These are phyloP conservation scores for Lentinula boryana DNA, from an alignment of 768 basidiomycete genomes.

Conservation along the genomic window DNA sequence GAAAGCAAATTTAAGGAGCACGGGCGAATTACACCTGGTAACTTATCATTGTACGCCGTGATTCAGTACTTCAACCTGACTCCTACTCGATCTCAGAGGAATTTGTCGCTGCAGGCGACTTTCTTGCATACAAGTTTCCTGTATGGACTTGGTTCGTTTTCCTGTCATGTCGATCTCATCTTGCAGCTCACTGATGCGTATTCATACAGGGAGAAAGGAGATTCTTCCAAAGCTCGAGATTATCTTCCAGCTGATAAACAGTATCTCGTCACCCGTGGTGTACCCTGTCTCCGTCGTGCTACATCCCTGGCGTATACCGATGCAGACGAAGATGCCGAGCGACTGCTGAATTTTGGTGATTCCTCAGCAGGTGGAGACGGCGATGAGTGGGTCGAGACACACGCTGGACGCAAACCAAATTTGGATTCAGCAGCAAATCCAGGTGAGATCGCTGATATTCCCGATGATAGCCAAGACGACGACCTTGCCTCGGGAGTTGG, in stretches of 20 bases:
- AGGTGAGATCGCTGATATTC: slow-evolving; percentile 77
- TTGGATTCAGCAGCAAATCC: slow-evolving; percentile 51
- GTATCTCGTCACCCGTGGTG: slow-evolving; percentile 91
- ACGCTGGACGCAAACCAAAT: slow-evolving; percentile 66
- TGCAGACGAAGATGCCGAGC: slow-evolving; percentile 94
- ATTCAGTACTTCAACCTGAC: slow-evolving; percentile 13
- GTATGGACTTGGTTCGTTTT: slow-evolving; percentile 88
- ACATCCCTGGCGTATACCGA: slow-evolving; percentile 91
- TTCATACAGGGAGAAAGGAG: slow-evolving; percentile 81
- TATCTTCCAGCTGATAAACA: slow-evolving; percentile 96
- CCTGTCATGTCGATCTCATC: slow-evolving; percentile 1
- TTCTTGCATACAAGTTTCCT: slow-evolving; percentile 95
- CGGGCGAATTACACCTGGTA: slow-evolving; percentile 91
- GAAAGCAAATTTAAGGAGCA: slow-evolving; percentile 99
- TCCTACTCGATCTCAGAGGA: slow-evolving; percentile 56
- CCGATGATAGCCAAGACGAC: slow-evolving; percentile 62
- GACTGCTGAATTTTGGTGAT: slow-evolving; percentile 79
- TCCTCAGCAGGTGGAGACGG: slow-evolving; percentile 48
- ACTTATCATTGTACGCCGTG: slow-evolving; percentile 14
- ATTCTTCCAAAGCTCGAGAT: slow-evolving; percentile 77
- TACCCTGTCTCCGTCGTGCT: slow-evolving; percentile 94
- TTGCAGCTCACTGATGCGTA: slow-evolving; percentile 5
- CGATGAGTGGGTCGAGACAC: slow-evolving; percentile 99
- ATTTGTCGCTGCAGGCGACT: slow-evolving; percentile 97
- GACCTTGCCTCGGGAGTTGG: slow-evolving; percentile 39